Evolutionary conservation across 108 stramenopile species (phyloP), one percentile per base, ranked within the genome.

Genomic region (Parietichytrium sp.): DNA sequence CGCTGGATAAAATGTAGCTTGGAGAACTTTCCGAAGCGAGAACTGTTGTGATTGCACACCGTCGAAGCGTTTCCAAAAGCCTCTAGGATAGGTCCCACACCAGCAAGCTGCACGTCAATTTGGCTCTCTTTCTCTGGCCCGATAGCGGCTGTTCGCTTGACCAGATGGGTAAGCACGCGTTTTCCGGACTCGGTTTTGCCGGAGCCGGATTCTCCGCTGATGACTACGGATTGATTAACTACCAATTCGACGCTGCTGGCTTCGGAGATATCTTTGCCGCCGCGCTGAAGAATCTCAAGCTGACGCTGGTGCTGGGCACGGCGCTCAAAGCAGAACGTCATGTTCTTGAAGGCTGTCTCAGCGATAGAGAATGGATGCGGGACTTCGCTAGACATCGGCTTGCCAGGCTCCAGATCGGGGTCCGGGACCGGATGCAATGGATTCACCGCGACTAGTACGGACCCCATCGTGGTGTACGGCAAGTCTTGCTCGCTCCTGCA

Each of bases 381-480:
- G 0, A 72, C 61, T 2, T 72, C 61, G 42, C 38, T 42, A 0
- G 61, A 42, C 7, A 72, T 33, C 29, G 25, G 23, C 42, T 72
- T 72, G 42, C 45, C 45, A 7, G 61, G 42, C 0, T 42, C 61
- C 10, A 72, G 38, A 27, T 47, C 49, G 27, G 83, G 83, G 26
- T 79, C 72, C 6, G 79, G 83, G 13, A 83, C 27, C 15, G 16
- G 13, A 1, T 26, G 42, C 49, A 84, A 78, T 4, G 84, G 84
- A 81, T 84, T 84, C 30, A 84, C 80, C n/a, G 77, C 48, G 15
- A 84, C 42, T 8, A 84, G 48, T 0, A 80, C 84, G 54, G 55
- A 38, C 8, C 79, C 84, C 84, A 84, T 84, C 50, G 52, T 80
- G 52, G 84, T 81, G 54, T 84, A 84, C 10, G 78, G 78, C n/a